Evolutionary conservation across 1,284 basidiomycete species (phyloP).

Genomic region (Ganoderma lucidum): DNA sequence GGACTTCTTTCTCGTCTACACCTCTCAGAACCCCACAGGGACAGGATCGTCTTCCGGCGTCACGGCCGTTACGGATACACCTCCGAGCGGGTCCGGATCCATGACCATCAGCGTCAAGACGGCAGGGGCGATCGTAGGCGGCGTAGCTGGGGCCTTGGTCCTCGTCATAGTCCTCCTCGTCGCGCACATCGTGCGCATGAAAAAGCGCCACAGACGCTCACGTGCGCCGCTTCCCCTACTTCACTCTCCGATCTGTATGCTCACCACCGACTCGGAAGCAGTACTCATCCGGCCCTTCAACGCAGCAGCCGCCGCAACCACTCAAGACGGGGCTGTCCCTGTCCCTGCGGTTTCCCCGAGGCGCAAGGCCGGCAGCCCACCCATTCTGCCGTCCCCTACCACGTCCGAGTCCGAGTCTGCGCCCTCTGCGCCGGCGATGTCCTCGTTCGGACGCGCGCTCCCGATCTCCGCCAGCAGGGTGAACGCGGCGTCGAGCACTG

Average conservation of each 20-base stretch:
- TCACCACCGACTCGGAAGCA: not conserved
- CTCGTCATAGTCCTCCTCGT: not conserved
- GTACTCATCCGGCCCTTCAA: not conserved
- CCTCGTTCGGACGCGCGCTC: not conserved
- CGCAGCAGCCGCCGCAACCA: not conserved
- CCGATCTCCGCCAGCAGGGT: not conserved
- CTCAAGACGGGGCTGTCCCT: not conserved
- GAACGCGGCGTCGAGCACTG: not conserved
- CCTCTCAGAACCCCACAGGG: not conserved
- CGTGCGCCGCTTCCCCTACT: not conserved
- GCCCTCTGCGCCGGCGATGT: not conserved
- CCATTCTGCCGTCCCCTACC: not conserved
- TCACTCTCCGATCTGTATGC: not conserved
- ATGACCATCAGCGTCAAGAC: not conserved
- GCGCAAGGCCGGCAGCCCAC: not conserved
- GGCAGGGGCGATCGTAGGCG: not conserved
- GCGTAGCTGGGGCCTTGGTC: not conserved
- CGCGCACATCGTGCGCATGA: slow-evolving; percentile 1
- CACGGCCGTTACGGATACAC: not conserved
- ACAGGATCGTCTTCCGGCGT: not conserved
- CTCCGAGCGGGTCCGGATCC: not conserved
- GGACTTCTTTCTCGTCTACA: slow-evolving; percentile 30
- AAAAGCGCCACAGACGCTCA: not conserved
- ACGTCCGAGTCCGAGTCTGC: not conserved
- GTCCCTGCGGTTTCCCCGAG: not conserved